Conservation (phyloP, 1,284 basidiomycete genomes). For the Tylopilus orsonianus region DNA sequence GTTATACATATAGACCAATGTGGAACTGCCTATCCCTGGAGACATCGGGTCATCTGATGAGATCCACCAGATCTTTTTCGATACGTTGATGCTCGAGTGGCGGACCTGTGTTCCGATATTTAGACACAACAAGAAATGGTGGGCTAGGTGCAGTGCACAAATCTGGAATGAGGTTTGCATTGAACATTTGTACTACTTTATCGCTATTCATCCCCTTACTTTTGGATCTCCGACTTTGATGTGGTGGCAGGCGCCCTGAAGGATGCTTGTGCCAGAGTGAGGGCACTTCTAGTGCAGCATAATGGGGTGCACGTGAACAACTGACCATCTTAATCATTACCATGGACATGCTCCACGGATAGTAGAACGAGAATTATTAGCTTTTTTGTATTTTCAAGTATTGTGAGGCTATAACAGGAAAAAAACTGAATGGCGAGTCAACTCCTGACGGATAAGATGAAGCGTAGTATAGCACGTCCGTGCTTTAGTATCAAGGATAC, state of each 20-base stretch:
- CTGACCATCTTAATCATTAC: too few species aligned
- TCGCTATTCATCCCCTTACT: neutral
- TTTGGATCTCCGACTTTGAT: slow-evolving; percentile 36
- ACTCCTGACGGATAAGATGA: neutral
- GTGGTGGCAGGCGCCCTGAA: slow-evolving; percentile 28
- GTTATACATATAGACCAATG: slow-evolving; percentile 42
- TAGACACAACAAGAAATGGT: slow-evolving; percentile 66
- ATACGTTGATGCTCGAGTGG: slow-evolving; percentile 42
- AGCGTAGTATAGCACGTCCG: too few species aligned
- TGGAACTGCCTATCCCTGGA: slow-evolving; percentile 52
- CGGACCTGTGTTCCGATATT: slow-evolving; percentile 38
- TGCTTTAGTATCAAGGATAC: slow-evolving; percentile 8
- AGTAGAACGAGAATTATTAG: too few species aligned
- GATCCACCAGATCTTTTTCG: slow-evolving; percentile 36
- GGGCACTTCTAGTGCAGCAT: slow-evolving; percentile 5
- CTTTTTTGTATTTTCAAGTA: too few species aligned
- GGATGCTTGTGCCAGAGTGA: slow-evolving; percentile 26
- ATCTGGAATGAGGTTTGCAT: slow-evolving; percentile 69
- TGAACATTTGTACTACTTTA: neutral
- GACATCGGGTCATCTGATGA: slow-evolving; percentile 33
- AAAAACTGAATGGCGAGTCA: neutral
- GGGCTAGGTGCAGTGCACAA: slow-evolving; percentile 70
- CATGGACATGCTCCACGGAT: too few species aligned
- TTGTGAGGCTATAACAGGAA: too few species aligned
- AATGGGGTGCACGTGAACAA: neutral